phyloP scores from a whole-genome alignment of 441 rosid genomes.

The Gossypium trilobum region DNA sequence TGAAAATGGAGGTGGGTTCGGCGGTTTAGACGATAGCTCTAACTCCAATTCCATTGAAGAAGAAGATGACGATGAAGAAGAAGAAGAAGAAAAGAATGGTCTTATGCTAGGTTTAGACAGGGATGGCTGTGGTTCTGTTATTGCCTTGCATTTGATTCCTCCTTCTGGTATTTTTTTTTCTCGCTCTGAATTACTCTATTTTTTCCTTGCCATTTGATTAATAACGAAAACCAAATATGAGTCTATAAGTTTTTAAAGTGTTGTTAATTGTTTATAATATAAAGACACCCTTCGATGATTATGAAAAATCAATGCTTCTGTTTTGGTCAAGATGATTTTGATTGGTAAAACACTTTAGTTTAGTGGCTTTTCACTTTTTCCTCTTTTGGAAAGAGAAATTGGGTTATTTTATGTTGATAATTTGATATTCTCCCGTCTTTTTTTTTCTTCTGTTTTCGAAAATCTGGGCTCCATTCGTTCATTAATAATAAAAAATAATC shows the following conservation, averaged over 20 bases:
- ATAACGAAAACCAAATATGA: neutral
- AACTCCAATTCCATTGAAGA: slow-evolving; percentile 22
- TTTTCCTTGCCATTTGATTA: neutral
- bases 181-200: neutral
- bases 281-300: neutral
- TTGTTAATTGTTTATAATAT: neutral
- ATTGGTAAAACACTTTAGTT: neutral
- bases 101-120: slow-evolving; percentile 36
- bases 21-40: slow-evolving; percentile 12
- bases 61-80: slow-evolving; percentile 13
- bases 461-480: too few relatives aligned
- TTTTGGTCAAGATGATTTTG: neutral
- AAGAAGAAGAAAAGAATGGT: slow-evolving; percentile 18
- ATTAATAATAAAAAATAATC: too few relatives aligned
- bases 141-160: slow-evolving; percentile 51
- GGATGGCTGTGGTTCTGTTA: slow-evolving; percentile 54
- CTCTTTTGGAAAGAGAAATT: neutral
- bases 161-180: slow-evolving; percentile 32
- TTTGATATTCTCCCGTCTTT: neutral
- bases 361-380: neutral
- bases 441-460: too few relatives aligned
- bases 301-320: neutral
- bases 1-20: slow-evolving; percentile 4
- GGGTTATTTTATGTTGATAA: neutral
- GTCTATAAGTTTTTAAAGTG: neutral